Base-by-base conservation (phyloP, 331 rosid genomes). In the Erythrophleum ivorense region DNA sequence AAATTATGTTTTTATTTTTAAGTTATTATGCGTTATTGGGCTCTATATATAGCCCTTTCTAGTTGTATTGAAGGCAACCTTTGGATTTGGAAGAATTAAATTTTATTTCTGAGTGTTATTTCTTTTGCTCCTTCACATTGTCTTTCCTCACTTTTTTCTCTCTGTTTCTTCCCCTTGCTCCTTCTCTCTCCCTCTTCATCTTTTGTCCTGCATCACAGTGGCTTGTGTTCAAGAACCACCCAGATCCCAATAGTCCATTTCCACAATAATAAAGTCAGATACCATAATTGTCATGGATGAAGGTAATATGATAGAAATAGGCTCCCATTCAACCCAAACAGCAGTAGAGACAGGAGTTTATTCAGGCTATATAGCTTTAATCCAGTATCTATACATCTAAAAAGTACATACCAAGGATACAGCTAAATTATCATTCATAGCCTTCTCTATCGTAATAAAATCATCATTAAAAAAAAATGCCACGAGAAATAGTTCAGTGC, bases 231-330 rank as follows among this genome's bases (percentile, higher is more conserved):
- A 49, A 77, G 71, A 73, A 82, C 73, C 46, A 84, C 93, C 40
- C 90, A 86, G 81, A 84, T 88, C 38, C 84, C 87, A 74, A 83
- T 85, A 73, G 88, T 90, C 15, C 91, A 89, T 86, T 60, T 90
- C 90, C 36, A 90, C 89, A 9, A 73, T 90, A 18, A 81, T 71
- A 57, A 80, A 78, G 60, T 86, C 91, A 38, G 89, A 88, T 49
- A 77, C 84, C 66, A 90, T 86, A 46, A 52, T 88, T 9, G 88
- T 90, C 73, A 88, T 87, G 88, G 88, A 89, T 21, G 84, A 70
- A 83, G 88, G 90, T 48, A 78, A 86, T 71, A 79, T 78, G 64
- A 90, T 58, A 82, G 87, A 86, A 84, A 79, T 40, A 55, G 91
- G 89, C 38, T 80, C 90, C 1, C 91, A 84, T 72, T 78, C 85